Evolutionary conservation across 495 filamentous ascomycete species (phyloP), one percentile per base, ranked within the genome.

Genomic region (Penicillium cataractarum): DNA sequence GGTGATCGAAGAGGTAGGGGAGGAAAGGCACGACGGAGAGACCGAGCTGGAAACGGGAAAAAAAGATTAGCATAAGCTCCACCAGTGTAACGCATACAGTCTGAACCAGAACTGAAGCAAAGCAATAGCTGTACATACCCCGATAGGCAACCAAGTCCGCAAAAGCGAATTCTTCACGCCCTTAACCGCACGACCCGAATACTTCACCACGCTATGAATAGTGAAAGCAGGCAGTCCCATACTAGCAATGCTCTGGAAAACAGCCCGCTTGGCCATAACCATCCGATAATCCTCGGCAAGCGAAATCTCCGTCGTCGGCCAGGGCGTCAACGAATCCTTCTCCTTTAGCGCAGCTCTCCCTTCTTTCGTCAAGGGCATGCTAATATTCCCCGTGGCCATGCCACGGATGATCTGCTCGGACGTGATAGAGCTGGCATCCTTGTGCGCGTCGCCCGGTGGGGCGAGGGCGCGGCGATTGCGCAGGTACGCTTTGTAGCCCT

Each of bases 221-320:
- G 95, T 99, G 60, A 99, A 92, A 0, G 95, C 95, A 3, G 95
- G 95, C 62, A 97, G 71, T 9, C 90, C 95, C 95, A 99, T 99
- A 71, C 86, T 90, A 3, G 95, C 95, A 51, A 99, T 56, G 64
- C 85, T 85, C 80, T 99, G 95, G 74, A 99, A 99, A 5, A 97
- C 80, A 1, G 87, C 92, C 26, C 95, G 82, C 79, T 98, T 90
- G 37, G 85, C 89, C 93, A 97, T 96, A 9, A 97, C 90, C 59
- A 91, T 88, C 17, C 93, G 81, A 63, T 91, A 99, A 72, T 99
- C 94, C 67, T 99, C 92, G 19, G 96, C 80, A 19, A 91, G 85
- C 17, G 92, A 81, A n/a, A 98, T 86, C 40, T 57, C 53, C 2
- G 66, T 68, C 3, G 72, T 71, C 15, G 67, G 66, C 79, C 72